A percentile compares a stretch with the other conserved stretches of the same genome.
Conservation (phyloP, 2,329 filamentous ascomycete species). For the Ophiostoma fasciatum region DNA sequence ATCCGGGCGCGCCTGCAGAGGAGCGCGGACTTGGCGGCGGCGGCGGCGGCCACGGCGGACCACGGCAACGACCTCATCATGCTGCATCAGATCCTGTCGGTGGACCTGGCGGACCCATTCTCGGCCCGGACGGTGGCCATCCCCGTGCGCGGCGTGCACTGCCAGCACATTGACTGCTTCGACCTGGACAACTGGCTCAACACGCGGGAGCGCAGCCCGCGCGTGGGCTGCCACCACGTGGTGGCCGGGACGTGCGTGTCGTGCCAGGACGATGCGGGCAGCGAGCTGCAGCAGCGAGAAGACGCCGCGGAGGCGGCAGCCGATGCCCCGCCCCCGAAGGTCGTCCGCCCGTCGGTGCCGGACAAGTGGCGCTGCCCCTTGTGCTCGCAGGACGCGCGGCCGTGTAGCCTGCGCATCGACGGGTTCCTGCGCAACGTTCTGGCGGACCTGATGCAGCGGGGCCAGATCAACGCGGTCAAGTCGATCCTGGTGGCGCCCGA, state of each 20-base stretch:
- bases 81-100: conserved; percentile 38
- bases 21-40: conserved; percentile 8
- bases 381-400: conserved; percentile 64
- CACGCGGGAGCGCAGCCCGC: conserved; percentile 39
- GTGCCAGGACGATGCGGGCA: too few species aligned
- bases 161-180: conserved; percentile 75
- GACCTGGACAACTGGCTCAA: conserved; percentile 70
- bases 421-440: conserved; percentile 55
- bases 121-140: conserved; percentile 47
- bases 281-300: too few species aligned
- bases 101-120: conserved; percentile 55
- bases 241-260: conserved; percentile 24
- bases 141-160: conserved; percentile 56
- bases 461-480: conserved; percentile 31
- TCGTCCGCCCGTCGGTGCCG: conserved; percentile 34
- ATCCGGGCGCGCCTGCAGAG: conserved; percentile 35
- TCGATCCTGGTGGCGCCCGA: conserved; percentile 49
- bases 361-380: conserved; percentile 83
- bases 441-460: conserved; percentile 31
- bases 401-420: conserved; percentile 55
- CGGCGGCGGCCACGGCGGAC: conserved; percentile 4
- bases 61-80: conserved; percentile 52
- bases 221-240: conserved; percentile 20
- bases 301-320: too few species aligned
- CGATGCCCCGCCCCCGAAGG: conserved; percentile 9